A percentile compares a stretch with the other conserved stretches of the same genome.
These are phyloP conservation scores for Coprinopsis strossmayeri DNA, from an alignment of 768 basidiomycete genomes.

Conservation along the genomic window DNA sequence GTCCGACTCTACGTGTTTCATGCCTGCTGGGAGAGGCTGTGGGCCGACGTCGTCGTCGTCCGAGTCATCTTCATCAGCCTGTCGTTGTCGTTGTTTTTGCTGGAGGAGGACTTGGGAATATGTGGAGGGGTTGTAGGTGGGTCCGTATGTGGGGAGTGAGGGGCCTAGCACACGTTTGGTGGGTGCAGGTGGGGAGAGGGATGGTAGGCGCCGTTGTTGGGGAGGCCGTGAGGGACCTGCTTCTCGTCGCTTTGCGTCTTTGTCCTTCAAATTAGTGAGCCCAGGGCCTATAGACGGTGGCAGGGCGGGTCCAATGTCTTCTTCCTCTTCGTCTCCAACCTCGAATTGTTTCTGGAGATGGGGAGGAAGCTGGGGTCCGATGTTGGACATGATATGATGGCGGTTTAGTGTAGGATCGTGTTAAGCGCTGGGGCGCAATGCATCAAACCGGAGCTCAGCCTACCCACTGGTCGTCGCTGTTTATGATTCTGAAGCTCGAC, in stretches of 20 bases:
- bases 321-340: conserved; percentile 1
- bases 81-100: conserved; percentile 18
- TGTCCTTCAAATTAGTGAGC: conserved; percentile 3
- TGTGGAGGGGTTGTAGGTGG: conserved; percentile 24
- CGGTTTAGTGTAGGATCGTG: not conserved
- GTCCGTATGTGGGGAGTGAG: conserved; percentile 37
- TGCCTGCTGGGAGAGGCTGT: conserved; percentile 54
- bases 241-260: conserved; percentile 4
- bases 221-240: conserved; percentile 3
- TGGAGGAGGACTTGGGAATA: conserved; percentile 14
- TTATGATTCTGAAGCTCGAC: too few relatives aligned
- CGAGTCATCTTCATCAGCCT: conserved; percentile 45
- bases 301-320: not conserved
- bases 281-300: conserved; percentile 9
- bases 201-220: not conserved
- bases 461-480: too few relatives aligned
- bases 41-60: conserved; percentile 89
- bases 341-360: conserved; percentile 8
- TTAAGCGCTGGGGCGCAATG: conserved; percentile 4
- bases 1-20: conserved; percentile 39
- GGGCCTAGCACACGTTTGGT: conserved; percentile 44
- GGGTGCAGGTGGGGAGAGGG: not conserved
- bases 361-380: conserved; percentile 14
- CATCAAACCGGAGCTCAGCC: too few relatives aligned
- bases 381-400: conserved; percentile 5